phyloP scores from a whole-genome alignment of 2,329 filamentous ascomycete species.

The Didymellaceae sp. region DNA sequence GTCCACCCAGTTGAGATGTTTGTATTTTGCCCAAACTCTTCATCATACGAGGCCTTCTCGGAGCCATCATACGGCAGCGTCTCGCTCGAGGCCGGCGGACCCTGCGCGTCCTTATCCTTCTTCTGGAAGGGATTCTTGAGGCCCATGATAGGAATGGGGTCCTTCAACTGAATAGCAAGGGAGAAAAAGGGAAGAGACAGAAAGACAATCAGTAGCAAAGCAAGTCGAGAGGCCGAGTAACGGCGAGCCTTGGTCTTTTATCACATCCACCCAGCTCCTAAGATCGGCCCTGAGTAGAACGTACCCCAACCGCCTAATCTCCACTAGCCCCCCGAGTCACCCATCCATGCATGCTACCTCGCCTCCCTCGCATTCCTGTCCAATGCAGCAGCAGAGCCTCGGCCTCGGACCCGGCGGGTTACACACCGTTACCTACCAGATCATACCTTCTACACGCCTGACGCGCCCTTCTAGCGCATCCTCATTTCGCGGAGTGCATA shows the following conservation, averaged over 20 bases:
- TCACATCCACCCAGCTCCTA: conserved; percentile 32
- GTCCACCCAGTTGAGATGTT: conserved; percentile 35
- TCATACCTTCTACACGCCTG: conserved; percentile 3
- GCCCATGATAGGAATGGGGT: conserved; percentile 26
- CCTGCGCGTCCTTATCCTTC: conserved; percentile 33
- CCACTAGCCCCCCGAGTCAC: conserved; percentile 36
- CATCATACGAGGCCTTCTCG: conserved; percentile 28
- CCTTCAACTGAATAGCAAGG: no score
- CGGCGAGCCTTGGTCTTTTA: conserved; percentile 27
- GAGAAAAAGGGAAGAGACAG: background rate
- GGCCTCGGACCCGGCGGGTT: no score
- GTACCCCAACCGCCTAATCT: conserved; percentile 27
- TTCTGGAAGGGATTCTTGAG: conserved; percentile 31
- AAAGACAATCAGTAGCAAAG: conserved; percentile 7
- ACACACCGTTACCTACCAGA: no score
- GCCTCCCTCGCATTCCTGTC: conserved; percentile 22
- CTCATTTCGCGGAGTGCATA: conserved; percentile 34
- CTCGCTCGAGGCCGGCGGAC: conserved; percentile 16
- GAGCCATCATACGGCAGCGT: conserved; percentile 26
- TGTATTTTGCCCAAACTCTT: conserved; percentile 32
- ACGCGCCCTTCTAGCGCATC: conserved; percentile 14
- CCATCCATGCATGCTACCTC: conserved; percentile 29
- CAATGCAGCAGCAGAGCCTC: conserved; percentile 20
- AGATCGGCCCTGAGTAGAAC: conserved; percentile 33
- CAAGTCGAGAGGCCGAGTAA: conserved; percentile 15